Evolutionary conservation across 2,329 filamentous ascomycete species (phyloP).

Genomic region (Neonectria neomacrospora): DNA sequence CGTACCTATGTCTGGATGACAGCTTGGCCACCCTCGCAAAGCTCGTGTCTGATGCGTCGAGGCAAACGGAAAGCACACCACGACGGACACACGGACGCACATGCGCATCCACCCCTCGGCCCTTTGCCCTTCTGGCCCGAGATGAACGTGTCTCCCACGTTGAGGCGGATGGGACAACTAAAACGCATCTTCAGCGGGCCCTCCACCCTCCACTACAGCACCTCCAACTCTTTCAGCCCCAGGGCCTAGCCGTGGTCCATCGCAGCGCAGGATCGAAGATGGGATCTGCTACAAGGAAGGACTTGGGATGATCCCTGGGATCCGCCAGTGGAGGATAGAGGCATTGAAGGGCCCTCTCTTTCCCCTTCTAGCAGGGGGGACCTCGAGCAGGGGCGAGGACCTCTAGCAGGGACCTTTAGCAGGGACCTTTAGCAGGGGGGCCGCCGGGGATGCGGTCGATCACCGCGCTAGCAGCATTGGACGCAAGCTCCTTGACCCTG

Average conservation of each 20-base stretch:
- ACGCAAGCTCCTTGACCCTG: constrained; percentile 8
- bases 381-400: not conserved
- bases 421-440: constrained; percentile 22
- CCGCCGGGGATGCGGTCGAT: constrained; percentile 39
- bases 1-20: not conserved
- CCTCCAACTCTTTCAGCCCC: not conserved
- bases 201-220: no score
- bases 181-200: not conserved
- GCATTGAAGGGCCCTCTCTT: not conserved
- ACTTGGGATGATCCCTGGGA: constrained; percentile 18
- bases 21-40: not conserved
- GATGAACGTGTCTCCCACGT: constrained; percentile 10
- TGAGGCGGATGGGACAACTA: not conserved
- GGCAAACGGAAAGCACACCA: not conserved
- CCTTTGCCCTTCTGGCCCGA: constrained; percentile 17
- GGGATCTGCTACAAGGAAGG: constrained; percentile 29
- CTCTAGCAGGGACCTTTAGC: not conserved
- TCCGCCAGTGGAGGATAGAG: not conserved
- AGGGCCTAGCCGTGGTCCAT: not conserved
- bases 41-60: not conserved
- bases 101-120: constrained; percentile 25
- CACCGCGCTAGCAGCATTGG: constrained; percentile 33
- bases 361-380: not conserved
- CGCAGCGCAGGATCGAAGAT: constrained; percentile 30
- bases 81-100: constrained; percentile 34